A percentile compares a stretch with the other conserved stretches of the same genome.
Conservation (phyloP, 257 asterid genomes). For the Osmanthus fragrans region DNA sequence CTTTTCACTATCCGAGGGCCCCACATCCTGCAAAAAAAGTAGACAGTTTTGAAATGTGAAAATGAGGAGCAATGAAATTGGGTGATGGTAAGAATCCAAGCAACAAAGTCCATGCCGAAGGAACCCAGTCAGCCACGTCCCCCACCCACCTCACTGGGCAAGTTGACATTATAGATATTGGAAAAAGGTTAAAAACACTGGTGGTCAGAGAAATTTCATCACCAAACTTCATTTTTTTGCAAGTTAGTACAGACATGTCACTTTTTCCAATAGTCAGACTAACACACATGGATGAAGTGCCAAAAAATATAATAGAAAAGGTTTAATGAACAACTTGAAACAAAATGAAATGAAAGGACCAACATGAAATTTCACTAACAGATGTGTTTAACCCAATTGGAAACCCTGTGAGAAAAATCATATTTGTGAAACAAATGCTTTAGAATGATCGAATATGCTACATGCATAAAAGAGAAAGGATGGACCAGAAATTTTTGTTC, state of each 20-base stretch:
- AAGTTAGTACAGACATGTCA: background rate
- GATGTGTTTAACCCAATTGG: background rate
- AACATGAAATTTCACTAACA: background rate
- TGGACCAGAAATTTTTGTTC: background rate
- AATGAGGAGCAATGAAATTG: background rate
- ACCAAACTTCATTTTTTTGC: background rate
- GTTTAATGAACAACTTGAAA: background rate
- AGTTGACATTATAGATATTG: background rate
- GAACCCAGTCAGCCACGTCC: background rate
- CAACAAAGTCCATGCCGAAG: background rate
- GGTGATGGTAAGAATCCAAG: background rate
- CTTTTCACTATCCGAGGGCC: conserved; percentile 39
- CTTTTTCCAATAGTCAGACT: background rate
- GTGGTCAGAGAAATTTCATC: background rate
- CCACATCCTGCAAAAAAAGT: conserved; percentile 57
- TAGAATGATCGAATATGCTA: background rate
- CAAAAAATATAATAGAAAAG: background rate
- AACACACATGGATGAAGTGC: background rate
- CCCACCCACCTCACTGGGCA: background rate
- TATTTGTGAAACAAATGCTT: background rate
- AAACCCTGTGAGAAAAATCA: background rate
- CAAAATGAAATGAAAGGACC: background rate
- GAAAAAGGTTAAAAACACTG: background rate
- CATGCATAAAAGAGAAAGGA: background rate
- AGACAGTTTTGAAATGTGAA: background rate